Conservation (phyloP, 441 rosid species). For the Viola pubescens region DNA sequence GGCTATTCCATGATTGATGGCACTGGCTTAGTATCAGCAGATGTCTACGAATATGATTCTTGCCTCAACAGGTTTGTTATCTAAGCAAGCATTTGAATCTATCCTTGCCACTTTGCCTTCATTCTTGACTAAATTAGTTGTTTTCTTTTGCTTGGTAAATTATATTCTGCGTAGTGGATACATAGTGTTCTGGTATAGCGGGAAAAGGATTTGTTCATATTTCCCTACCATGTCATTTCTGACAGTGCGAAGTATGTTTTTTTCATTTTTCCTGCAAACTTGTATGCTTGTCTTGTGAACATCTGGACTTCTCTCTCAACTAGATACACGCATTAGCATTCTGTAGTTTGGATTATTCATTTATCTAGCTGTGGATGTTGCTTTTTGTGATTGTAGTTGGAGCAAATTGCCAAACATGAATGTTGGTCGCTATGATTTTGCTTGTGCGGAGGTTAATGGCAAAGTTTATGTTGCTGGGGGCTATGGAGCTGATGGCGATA, state of each 20-base stretch:
- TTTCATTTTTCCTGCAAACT: background rate
- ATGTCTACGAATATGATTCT: constrained; percentile 78
- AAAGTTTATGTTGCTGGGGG: constrained; percentile 84
- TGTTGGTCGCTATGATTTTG: constrained; percentile 78
- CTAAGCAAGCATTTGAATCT: background rate
- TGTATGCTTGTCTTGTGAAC: background rate
- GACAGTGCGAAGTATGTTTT: too few species aligned
- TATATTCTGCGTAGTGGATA: constrained; percentile 6
- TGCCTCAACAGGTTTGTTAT: constrained; percentile 84
- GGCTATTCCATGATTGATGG: constrained; percentile 56
- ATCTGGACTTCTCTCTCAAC: too few species aligned
- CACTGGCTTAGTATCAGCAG: constrained; percentile 55
- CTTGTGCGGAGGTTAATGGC: constrained; percentile 81
- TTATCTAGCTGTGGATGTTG: background rate
- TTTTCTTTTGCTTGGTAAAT: background rate
- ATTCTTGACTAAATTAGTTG: background rate
- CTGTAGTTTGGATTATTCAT: background rate
- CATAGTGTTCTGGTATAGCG: background rate
- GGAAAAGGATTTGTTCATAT: background rate
- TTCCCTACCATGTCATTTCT: background rate
- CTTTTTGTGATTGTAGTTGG: constrained; percentile 54
- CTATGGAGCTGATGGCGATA: constrained; percentile 54
- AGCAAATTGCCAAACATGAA: constrained; percentile 70
- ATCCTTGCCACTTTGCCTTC: background rate
- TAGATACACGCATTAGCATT: background rate